These are phyloP conservation scores for Phytophthora vignae DNA, from an alignment of 352 stramenopile genomes.

Conservation along the genomic window DNA sequence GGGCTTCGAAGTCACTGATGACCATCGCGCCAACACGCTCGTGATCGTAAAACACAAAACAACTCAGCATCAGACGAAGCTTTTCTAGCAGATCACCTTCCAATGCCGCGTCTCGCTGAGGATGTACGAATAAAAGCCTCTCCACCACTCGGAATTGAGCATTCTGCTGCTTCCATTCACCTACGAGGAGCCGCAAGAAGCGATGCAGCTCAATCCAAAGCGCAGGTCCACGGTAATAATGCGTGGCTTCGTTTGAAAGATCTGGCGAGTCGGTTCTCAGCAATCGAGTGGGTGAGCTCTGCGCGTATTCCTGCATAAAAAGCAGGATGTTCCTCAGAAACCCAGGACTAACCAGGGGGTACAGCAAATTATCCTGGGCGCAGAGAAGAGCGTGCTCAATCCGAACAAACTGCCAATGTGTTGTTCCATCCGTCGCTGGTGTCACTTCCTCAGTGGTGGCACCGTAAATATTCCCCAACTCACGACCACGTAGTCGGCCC, in stretches of 20 bases:
- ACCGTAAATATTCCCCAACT: background rate
- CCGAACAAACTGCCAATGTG: conserved; percentile 69
- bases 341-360: conserved; percentile 70
- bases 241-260: conserved; percentile 3
- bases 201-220: conserved; percentile 75
- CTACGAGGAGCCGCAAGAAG: conserved; percentile 67
- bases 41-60: conserved; percentile 79
- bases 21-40: conserved; percentile 59
- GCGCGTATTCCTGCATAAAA: conserved; percentile 63
- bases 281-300: conserved; percentile 31
- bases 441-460: conserved; percentile 11
- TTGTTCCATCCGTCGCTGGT: conserved; percentile 31
- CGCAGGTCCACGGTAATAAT: background rate
- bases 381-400: conserved; percentile 65
- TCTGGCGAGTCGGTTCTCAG: conserved; percentile 16
- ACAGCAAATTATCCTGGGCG: conserved; percentile 74
- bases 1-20: conserved; percentile 57
- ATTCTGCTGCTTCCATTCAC: conserved; percentile 79
- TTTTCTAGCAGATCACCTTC: conserved; percentile 53
- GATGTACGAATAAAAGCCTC: conserved; percentile 55
- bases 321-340: conserved; percentile 67
- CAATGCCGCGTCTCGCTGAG: conserved; percentile 21
- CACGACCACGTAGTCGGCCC: conserved; percentile 12
- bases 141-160: conserved; percentile 60
- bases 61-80: conserved; percentile 70